phyloP scores from a whole-genome alignment of 108 stramenopile genomes.

The Nitzschia inconspicua region DNA sequence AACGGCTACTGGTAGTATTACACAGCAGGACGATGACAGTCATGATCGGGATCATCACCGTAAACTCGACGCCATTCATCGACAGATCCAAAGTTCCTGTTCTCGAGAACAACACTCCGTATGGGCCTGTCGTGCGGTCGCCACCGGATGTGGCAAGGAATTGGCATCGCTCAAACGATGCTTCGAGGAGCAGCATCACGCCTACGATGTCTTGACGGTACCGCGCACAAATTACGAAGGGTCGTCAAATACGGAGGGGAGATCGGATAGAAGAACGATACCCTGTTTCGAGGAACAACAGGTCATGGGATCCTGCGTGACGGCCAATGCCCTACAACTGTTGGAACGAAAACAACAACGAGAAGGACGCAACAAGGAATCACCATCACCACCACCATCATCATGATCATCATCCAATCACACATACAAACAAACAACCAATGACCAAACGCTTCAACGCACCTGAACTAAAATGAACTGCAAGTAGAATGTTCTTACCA shows the following conservation, averaged over 20 bases:
- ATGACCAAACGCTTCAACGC: too few species aligned
- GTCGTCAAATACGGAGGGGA: background rate
- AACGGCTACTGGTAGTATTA: background rate
- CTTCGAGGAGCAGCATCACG: slow-evolving; percentile 29
- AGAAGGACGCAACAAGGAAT: background rate
- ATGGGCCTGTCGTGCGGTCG: slow-evolving; percentile 45
- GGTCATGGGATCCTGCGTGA: slow-evolving; percentile 28
- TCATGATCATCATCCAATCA: too few species aligned
- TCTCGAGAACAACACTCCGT: slow-evolving; percentile 41
- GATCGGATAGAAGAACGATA: slow-evolving; percentile 1
- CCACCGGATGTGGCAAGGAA: slow-evolving; percentile 38
- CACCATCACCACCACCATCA: too few species aligned
- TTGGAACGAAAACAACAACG: slow-evolving; percentile 23
- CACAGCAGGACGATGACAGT: background rate
- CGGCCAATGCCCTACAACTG: slow-evolving; percentile 11
- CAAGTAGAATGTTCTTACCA: too few species aligned
- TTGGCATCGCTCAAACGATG: slow-evolving; percentile 26
- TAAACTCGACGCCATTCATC: background rate
- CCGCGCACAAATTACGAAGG: slow-evolving; percentile 24
- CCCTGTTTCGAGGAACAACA: slow-evolving; percentile 31
- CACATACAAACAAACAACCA: too few species aligned
- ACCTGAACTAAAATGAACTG: too few species aligned
- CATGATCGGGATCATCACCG: background rate
- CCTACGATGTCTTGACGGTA: slow-evolving; percentile 5
- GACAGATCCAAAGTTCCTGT: slow-evolving; percentile 18